Evolutionary conservation across 768 basidiomycete genomes (phyloP), one percentile per base, ranked within the genome.

Genomic region (Auriscalpium orientale): DNA sequence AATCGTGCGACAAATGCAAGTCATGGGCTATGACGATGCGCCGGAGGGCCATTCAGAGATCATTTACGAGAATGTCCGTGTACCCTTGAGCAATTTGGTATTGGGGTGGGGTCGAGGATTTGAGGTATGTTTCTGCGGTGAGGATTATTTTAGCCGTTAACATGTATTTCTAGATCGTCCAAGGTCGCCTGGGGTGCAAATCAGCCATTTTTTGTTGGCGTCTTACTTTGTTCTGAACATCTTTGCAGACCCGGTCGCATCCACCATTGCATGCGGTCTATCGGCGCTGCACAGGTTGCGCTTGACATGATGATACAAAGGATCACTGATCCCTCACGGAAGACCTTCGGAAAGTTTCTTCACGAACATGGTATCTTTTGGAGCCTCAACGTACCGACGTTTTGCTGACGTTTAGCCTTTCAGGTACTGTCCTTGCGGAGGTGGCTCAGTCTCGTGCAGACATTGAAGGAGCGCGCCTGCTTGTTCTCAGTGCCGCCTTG

Each of bases 21-120:
- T 98, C 43, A 88, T 97, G 63, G 93, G 94, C 8, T 95, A 92
- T 64, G 92, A 95, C 64, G 93, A 95, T 67, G 94, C 95, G 6
- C 92, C 94, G 0, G 94, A 97, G 68, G 97, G 97, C 0, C 97
- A 99, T 66, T 97, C 87, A 65, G 97, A 99, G 72, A 80, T 99
- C 53, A 81, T 89, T 58, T 99, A 98, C 62, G 87, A 94, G 21
- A 91, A 97, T 67, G 97, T 98, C 28, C 84, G 91, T 36, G 87
- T 99, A 16, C 93, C 93, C 9, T 69, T 90, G 56, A 72, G 74
- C 53, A 94, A 94, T 67, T 68, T 98, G 49, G 80, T 99, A 13
- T 79, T 89, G 21, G 95, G 95, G 5, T 95, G 95, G 89, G 95
- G 97, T 13, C 80, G 81, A 60, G 97, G 97, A 6, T 99, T 99